phyloP scores from a whole-genome alignment of 805 yeast genomes.

The Spathaspora gorwiae region DNA sequence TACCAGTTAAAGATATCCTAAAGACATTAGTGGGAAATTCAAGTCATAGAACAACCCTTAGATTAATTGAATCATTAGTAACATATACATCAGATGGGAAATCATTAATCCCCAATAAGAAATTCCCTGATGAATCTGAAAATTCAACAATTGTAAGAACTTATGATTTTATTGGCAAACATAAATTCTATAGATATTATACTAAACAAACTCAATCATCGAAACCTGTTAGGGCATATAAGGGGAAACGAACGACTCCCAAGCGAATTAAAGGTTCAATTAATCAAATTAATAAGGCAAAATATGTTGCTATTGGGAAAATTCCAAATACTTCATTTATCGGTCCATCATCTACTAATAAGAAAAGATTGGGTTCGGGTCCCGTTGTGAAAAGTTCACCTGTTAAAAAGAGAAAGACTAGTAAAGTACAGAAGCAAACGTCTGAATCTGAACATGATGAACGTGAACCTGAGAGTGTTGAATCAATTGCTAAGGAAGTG shows the following conservation, averaged over 20 bases:
- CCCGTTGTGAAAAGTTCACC: neutral
- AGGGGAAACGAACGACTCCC: slow-evolving; percentile 1
- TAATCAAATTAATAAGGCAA: neutral
- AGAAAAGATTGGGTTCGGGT: neutral
- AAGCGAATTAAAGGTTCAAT: neutral
- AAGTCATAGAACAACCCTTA: slow-evolving; percentile 48
- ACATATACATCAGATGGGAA: slow-evolving; percentile 31
- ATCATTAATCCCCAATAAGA: slow-evolving; percentile 20
- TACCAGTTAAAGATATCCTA: slow-evolving; percentile 54
- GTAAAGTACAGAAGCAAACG: too few species aligned
- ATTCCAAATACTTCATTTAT: slow-evolving; percentile 2
- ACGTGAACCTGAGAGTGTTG: too few species aligned
- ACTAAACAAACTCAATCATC: slow-evolving; percentile 9
- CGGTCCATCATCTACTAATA: neutral
- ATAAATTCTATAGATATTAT: slow-evolving; percentile 62
- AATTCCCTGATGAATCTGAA: slow-evolving; percentile 24
- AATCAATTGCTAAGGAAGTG: neutral
- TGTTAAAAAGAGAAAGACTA: too few species aligned
- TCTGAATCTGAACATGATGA: too few species aligned
- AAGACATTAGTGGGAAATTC: slow-evolving; percentile 49
- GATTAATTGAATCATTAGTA: slow-evolving; percentile 47
- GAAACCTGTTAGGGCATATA: slow-evolving; percentile 1
- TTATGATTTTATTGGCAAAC: slow-evolving; percentile 69
- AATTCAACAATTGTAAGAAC: slow-evolving; percentile 46
- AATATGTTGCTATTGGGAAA: slow-evolving; percentile 2